These are phyloP conservation scores for Cotoneaster glaucophyllus DNA, from an alignment of 306 rosid species.

Conservation along the genomic window DNA sequence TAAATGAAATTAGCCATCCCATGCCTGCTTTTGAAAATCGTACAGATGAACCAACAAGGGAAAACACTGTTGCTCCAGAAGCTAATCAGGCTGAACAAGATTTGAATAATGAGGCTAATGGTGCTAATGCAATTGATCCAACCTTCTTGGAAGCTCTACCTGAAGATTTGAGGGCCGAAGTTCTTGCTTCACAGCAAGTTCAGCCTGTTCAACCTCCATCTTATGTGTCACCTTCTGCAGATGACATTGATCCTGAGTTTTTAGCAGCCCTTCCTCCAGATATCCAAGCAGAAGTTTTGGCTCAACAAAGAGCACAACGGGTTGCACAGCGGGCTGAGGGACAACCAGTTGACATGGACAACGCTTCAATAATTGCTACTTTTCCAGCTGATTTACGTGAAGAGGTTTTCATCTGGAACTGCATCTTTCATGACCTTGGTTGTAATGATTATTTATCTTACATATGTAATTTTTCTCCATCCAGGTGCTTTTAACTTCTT, in stretches of 20 bases:
- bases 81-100: slow-evolving; percentile 53
- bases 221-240: slow-evolving; percentile 79
- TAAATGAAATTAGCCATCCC: slow-evolving; percentile 46
- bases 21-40: slow-evolving; percentile 38
- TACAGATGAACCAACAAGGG: slow-evolving; percentile 45
- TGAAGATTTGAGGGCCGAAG: slow-evolving; percentile 91
- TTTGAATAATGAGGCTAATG: slow-evolving; percentile 59
- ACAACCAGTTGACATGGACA: slow-evolving; percentile 98
- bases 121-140: slow-evolving; percentile 85
- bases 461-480: slow-evolving; percentile 14
- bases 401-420: slow-evolving; percentile 60
- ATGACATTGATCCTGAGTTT: slow-evolving; percentile 97
- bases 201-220: slow-evolving; percentile 85
- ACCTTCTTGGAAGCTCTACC: slow-evolving; percentile 98
- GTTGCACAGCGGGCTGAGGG: slow-evolving; percentile 93
- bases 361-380: slow-evolving; percentile 95
- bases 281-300: slow-evolving; percentile 95
- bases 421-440: slow-evolving; percentile 6
- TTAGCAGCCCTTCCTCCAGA: slow-evolving; percentile 99
- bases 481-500: slow-evolving; percentile 93
- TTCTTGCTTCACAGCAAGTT: slow-evolving; percentile 97
- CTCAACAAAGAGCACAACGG: slow-evolving; percentile 95
- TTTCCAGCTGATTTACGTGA: slow-evolving; percentile 99
- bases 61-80: slow-evolving; percentile 42
- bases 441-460: slow-evolving; percentile 8